Percentiles rank a stretch among this genome's conserved stretches.
These are phyloP conservation scores for Polychytrium aggregatum DNA, from an alignment of 192 early-diverging fungal species.

Conservation along the genomic window DNA sequence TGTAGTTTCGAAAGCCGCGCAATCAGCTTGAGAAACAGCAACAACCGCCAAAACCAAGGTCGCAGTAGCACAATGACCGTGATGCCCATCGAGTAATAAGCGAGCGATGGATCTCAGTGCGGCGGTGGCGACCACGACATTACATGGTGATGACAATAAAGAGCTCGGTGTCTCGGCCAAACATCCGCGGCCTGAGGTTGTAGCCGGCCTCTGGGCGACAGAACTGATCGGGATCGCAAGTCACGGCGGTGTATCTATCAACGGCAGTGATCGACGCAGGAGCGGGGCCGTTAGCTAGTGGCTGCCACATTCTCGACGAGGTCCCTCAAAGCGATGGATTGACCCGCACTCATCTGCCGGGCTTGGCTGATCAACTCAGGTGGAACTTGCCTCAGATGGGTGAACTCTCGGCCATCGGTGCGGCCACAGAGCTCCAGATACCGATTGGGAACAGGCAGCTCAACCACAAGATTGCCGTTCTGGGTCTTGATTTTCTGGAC, in stretches of 20 bases:
- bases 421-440: conserved; percentile 13
- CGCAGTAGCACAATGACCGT: conserved; percentile 21
- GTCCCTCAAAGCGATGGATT: not conserved
- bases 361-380: too few species aligned
- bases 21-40: conserved; percentile 63
- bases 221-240: conserved; percentile 70
- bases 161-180: conserved; percentile 65
- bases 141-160: conserved; percentile 92
- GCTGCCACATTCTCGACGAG: not conserved
- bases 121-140: conserved; percentile 24
- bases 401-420: conserved; percentile 20
- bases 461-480: conserved; percentile 31
- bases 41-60: not conserved
- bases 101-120: too few species aligned
- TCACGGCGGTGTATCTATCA: conserved; percentile 89
- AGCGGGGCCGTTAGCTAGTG: too few species aligned
- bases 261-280: too few species aligned
- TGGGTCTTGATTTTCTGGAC: too few species aligned
- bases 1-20: conserved; percentile 22
- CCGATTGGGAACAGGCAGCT: conserved; percentile 26
- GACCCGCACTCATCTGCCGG: too few species aligned
- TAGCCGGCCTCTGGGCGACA: conserved; percentile 43
- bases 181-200: conserved; percentile 47
- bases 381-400: too few species aligned
- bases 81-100: too few species aligned